A percentile compares a stretch with the other conserved stretches of the same genome.
phyloP scores from a whole-genome alignment of 1,139 yeast genomes.

The Geotrichum candidum region DNA sequence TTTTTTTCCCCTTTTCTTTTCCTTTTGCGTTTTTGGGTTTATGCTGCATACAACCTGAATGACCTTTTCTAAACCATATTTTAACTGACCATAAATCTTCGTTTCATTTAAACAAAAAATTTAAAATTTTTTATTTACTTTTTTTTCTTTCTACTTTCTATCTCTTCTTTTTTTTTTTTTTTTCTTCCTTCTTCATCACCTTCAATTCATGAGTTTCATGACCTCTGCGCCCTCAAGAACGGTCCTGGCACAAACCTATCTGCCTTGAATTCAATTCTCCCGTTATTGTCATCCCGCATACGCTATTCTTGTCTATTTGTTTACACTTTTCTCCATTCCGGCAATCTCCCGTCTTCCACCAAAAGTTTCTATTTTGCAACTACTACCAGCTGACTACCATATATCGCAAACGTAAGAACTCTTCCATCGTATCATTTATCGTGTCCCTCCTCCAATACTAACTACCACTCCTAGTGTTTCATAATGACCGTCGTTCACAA shows the following conservation, averaged over 20 bases:
- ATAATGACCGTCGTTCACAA: slow-evolving; percentile 12
- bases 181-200: not conserved
- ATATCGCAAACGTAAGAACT: not conserved
- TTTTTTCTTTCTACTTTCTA: not conserved
- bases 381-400: not conserved
- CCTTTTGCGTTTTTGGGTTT: too few species aligned
- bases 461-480: not conserved
- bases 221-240: not conserved
- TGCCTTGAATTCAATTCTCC: not conserved
- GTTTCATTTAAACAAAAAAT: not conserved
- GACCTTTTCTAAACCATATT: too few species aligned
- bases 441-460: not conserved
- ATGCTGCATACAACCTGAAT: too few species aligned
- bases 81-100: too few species aligned
- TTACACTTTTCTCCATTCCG: not conserved
- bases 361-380: not conserved
- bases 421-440: not conserved
- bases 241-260: not conserved
- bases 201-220: not conserved
- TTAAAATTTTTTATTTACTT: not conserved
- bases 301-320: not conserved
- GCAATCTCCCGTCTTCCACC: not conserved
- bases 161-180: not conserved
- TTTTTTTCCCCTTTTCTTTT: too few species aligned
- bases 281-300: not conserved